These are phyloP conservation scores for Populus ilicifolia DNA, from an alignment of 345 rosid species.

Conservation along the genomic window DNA sequence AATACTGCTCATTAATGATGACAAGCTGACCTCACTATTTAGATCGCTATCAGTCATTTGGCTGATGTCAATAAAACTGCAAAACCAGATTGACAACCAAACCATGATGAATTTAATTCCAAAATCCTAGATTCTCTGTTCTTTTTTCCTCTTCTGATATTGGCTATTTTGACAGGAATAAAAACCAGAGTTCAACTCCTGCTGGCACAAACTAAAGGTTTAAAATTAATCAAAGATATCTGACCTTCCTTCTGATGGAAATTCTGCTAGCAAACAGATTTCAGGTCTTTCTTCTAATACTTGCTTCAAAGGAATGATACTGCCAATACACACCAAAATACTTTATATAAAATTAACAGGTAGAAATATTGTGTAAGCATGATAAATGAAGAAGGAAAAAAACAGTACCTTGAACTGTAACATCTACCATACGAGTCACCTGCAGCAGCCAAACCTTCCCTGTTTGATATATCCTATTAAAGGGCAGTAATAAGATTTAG, in stretches of 20 bases:
- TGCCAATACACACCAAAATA: slow-evolving; percentile 29
- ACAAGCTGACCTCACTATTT: slow-evolving; percentile 41
- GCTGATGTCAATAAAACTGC: slow-evolving; percentile 56
- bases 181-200: background rate
- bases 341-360: background rate
- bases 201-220: background rate
- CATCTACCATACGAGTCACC: slow-evolving; percentile 55
- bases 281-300: slow-evolving; percentile 68
- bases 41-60: slow-evolving; percentile 57
- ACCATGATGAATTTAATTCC: slow-evolving; percentile 7
- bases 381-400: slow-evolving; percentile 1
- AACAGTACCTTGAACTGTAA: slow-evolving; percentile 47
- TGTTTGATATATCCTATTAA: slow-evolving; percentile 69
- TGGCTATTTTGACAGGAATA: background rate
- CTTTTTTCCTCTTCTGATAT: background rate
- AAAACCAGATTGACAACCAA: slow-evolving; percentile 23
- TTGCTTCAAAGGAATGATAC: slow-evolving; percentile 60
- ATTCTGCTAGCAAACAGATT: slow-evolving; percentile 67
- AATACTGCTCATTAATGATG: slow-evolving; percentile 40
- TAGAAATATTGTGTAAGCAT: background rate
- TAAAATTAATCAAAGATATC: slow-evolving; percentile 9
- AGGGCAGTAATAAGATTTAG: slow-evolving; percentile 16
- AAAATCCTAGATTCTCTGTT: background rate
- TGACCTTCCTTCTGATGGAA: slow-evolving; percentile 64
- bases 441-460: slow-evolving; percentile 63